Evolutionary conservation across 2,329 filamentous ascomycete genomes (phyloP).

Genomic region (Pseudocercospora musae): DNA sequence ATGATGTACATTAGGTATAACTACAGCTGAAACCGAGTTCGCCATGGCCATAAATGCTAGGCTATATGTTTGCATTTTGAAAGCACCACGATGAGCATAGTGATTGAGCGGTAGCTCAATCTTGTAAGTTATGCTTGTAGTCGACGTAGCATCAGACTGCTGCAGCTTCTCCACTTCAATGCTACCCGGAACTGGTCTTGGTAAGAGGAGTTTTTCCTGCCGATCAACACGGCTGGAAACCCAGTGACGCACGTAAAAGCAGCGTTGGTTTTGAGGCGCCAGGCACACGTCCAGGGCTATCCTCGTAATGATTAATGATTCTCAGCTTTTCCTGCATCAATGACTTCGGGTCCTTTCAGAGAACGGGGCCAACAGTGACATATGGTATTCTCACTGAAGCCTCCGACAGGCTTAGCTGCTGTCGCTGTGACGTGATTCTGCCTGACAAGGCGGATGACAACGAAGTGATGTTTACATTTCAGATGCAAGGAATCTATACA

Average conservation of each 20-base stretch:
- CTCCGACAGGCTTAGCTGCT: background rate
- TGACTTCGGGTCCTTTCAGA: background rate
- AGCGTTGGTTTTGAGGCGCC: no score
- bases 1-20: background rate
- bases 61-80: background rate
- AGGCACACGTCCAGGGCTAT: background rate
- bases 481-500: slow-evolving; percentile 6
- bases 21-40: background rate
- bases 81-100: background rate
- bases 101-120: background rate
- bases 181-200: background rate
- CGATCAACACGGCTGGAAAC: background rate
- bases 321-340: no score
- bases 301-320: background rate
- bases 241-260: background rate
- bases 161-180: background rate
- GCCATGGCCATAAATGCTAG: background rate
- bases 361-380: background rate
- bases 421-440: background rate
- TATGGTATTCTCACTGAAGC: background rate
- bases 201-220: background rate
- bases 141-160: background rate
- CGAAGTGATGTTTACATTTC: background rate
- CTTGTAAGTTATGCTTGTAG: background rate
- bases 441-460: background rate